Percentiles rank a stretch among this genome's conserved stretches.
Evolutionary conservation across 805 yeast species (phyloP).

Genomic region (Candida rishiriensis): DNA sequence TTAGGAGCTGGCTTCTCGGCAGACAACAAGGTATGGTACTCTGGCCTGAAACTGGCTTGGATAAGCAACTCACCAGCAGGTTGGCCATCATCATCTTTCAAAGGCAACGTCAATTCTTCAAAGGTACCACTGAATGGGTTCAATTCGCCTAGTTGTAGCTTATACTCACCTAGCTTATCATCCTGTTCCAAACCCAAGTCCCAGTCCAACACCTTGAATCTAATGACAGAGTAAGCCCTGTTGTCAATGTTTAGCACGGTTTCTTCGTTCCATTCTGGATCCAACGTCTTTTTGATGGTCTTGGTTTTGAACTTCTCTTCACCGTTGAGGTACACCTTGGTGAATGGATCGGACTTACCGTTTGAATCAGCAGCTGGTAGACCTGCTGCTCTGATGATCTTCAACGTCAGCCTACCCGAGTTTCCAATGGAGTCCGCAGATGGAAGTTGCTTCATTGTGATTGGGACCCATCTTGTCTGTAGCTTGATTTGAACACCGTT

Average conservation of each 20-base stretch:
- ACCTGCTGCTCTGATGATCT: constrained; percentile 57
- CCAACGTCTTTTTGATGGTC: constrained; percentile 77
- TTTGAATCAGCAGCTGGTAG: constrained; percentile 83
- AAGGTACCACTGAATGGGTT: constrained; percentile 48
- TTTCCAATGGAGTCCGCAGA: constrained; percentile 70
- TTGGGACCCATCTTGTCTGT: constrained; percentile 75
- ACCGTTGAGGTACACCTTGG: constrained; percentile 64
- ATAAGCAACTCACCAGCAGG: constrained; percentile 65
- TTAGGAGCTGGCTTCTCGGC: constrained; percentile 39
- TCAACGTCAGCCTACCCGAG: constrained; percentile 64
- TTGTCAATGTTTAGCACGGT: constrained; percentile 53
- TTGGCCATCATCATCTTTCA: constrained; percentile 42
- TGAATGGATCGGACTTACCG: constrained; percentile 93
- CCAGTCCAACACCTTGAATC: constrained; percentile 75
- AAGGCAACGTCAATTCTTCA: constrained; percentile 47
- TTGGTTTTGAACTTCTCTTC: constrained; percentile 67
- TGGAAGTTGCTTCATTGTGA: constrained; percentile 56
- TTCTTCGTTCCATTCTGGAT: constrained; percentile 86
- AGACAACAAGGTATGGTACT: constrained; percentile 43
- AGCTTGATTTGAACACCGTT: constrained; percentile 42
- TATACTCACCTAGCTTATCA: constrained; percentile 71
- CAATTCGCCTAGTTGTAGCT: constrained; percentile 52
- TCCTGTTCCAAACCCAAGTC: constrained; percentile 87
- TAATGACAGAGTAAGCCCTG: constrained; percentile 55
- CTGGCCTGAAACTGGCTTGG: constrained; percentile 62